Conservation (phyloP, 2,329 filamentous ascomycete genomes). For the Falciphora oryzae region DNA sequence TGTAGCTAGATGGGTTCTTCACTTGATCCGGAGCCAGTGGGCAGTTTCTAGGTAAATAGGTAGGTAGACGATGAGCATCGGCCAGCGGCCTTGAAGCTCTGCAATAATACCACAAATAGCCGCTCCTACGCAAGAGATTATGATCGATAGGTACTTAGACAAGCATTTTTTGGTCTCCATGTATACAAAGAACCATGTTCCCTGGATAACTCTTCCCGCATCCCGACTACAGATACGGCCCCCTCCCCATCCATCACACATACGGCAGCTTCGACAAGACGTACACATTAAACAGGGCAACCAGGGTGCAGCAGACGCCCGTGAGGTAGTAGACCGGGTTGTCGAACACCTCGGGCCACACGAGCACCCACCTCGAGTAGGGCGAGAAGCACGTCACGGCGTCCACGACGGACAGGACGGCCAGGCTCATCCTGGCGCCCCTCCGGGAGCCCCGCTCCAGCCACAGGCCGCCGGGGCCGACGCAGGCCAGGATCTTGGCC, state of each 20-base stretch:
- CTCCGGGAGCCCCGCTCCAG: conserved; percentile 10
- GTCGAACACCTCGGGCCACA: conserved; percentile 10
- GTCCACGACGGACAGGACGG: conserved; percentile 4
- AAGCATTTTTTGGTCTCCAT: too few species aligned
- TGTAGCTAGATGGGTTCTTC: neutral
- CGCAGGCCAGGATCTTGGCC: conserved; percentile 13
- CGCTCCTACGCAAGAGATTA: too few species aligned
- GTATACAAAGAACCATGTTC: too few species aligned
- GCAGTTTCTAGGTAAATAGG: too few species aligned
- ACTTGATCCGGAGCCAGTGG: too few species aligned
- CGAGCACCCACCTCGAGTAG: conserved; percentile 6
- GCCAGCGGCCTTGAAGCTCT: too few species aligned
- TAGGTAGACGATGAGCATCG: too few species aligned
- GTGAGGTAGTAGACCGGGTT: conserved; percentile 7
- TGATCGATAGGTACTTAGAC: too few species aligned
- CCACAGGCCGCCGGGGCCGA: conserved; percentile 13
- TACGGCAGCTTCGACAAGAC: neutral
- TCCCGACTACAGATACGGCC: too few species aligned
- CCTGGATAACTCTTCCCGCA: too few species aligned
- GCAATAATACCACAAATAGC: too few species aligned
- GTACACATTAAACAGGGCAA: conserved; percentile 5
- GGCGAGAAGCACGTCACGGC: conserved; percentile 8
- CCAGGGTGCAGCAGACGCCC: conserved; percentile 4
- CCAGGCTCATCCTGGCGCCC: conserved; percentile 13
- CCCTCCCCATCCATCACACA: neutral